These are phyloP conservation scores for Kuraishia borneana DNA, from an alignment of 805 yeast genomes.

Conservation along the genomic window DNA sequence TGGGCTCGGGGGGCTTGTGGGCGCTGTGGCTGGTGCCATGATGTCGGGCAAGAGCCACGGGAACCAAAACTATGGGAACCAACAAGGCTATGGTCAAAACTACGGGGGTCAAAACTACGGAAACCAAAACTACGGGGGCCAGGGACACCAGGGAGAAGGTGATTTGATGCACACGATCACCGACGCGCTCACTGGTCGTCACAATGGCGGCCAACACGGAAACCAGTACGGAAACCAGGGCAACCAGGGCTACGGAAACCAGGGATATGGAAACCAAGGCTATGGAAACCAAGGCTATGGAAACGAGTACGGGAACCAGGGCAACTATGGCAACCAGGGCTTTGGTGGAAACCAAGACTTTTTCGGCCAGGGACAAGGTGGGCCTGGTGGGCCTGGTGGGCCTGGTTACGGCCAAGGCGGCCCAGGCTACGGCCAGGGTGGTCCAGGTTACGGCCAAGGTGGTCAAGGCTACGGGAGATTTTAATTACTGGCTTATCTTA, in stretches of 20 bases:
- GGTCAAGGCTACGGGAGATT: constrained; percentile 11
- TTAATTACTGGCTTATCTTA: neutral
- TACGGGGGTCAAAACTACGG: constrained; percentile 14
- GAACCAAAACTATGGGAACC: constrained; percentile 25
- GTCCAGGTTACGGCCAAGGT: constrained; percentile 9
- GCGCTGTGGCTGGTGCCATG: constrained; percentile 25
- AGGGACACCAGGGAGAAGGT: constrained; percentile 5
- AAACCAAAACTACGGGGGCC: constrained; percentile 8
- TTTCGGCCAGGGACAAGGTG: constrained; percentile 7
- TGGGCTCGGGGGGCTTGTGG: neutral
- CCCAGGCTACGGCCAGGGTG: constrained; percentile 6
- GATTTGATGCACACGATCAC: constrained; percentile 9
- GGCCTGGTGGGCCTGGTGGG: constrained; percentile 8
- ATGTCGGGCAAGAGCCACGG: constrained; percentile 27
- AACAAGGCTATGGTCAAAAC: constrained; percentile 32
- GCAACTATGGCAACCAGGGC: constrained; percentile 3
- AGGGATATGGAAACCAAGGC: constrained; percentile 7
- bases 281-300: constrained; percentile 12
- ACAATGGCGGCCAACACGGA: constrained; percentile 7
- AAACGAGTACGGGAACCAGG: constrained; percentile 6
- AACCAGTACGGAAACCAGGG: constrained; percentile 6
- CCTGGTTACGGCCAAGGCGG: constrained; percentile 9
- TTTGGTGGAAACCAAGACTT: constrained; percentile 7
- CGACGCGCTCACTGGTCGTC: constrained; percentile 15
- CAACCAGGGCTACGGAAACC: constrained; percentile 4